These are phyloP conservation scores for Cryptosporidium andersoni DNA, from an alignment of 169 alveolate species.

Conservation along the genomic window DNA sequence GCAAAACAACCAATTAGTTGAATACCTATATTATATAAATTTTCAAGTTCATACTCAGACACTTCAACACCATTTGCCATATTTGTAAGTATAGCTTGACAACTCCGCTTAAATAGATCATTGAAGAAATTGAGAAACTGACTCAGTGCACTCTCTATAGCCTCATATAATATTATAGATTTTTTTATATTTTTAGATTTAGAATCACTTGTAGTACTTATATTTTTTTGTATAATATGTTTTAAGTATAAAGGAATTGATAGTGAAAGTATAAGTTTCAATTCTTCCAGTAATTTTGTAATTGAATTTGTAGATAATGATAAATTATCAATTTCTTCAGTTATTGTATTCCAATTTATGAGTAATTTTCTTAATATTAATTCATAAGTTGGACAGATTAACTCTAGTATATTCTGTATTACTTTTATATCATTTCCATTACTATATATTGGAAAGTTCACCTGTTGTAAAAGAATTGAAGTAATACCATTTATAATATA, in stretches of 20 bases:
- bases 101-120: conserved; percentile 10
- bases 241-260: conserved; percentile 19
- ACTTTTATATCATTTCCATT: conserved; percentile 1
- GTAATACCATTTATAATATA: conserved; percentile 4
- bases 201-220: background rate
- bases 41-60: background rate
- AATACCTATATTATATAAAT: conserved; percentile 36
- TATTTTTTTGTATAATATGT: conserved; percentile 13
- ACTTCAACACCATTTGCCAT: background rate
- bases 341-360: conserved; percentile 40
- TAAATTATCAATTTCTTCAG: background rate
- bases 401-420: conserved; percentile 21
- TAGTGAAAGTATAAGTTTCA: conserved; percentile 13
- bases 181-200: background rate
- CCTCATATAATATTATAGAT: too few species aligned
- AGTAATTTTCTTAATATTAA: conserved; percentile 42
- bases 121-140: conserved; percentile 1
- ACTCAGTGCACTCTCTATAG: conserved; percentile 2
- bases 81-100: conserved; percentile 45
- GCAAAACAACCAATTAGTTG: conserved; percentile 19
- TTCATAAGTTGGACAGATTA: conserved; percentile 62
- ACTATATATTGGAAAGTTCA: conserved; percentile 40
- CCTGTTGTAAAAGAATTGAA: conserved; percentile 34
- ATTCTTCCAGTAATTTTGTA: conserved; percentile 13
- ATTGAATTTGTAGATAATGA: conserved; percentile 22